phyloP scores from a whole-genome alignment of 805 yeast species.

The Nakazawaea siamensis region DNA sequence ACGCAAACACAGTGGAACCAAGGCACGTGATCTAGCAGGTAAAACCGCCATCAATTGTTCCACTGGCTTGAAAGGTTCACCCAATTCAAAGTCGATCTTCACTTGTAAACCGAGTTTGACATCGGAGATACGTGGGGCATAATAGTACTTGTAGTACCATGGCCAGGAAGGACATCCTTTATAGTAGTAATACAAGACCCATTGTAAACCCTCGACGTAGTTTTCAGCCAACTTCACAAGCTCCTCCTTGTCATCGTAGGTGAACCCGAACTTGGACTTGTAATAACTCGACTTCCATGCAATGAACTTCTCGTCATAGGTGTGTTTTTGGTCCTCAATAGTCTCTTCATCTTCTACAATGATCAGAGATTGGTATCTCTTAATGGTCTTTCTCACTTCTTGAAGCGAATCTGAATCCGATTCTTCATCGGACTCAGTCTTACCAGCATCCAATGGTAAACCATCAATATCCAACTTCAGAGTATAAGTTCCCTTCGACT shows the following conservation, averaged over 20 bases:
- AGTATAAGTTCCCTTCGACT: constrained; percentile 44
- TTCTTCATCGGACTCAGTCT: constrained; percentile 61
- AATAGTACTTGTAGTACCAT: constrained; percentile 87
- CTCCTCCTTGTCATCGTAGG: constrained; percentile 49
- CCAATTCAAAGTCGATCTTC: constrained; percentile 53
- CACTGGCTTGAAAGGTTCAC: constrained; percentile 83
- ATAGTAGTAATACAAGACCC: constrained; percentile 92
- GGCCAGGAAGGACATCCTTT: constrained; percentile 92
- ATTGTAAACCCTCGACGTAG: constrained; percentile 90
- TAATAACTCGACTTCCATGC: constrained; percentile 86
- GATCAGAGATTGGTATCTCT: constrained; percentile 58
- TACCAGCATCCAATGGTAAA: constrained; percentile 56
- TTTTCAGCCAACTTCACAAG: constrained; percentile 63
- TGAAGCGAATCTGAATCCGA: constrained; percentile 42
- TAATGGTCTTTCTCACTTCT: constrained; percentile 45
- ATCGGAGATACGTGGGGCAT: constrained; percentile 92
- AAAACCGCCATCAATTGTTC: constrained; percentile 96
- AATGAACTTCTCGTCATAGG: constrained; percentile 68
- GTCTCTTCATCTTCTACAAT: constrained; percentile 52
- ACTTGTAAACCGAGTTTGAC: constrained; percentile 63
- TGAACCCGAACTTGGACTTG: constrained; percentile 66
- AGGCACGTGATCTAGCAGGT: constrained; percentile 80
- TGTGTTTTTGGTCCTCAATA: constrained; percentile 42
- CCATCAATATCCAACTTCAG: constrained; percentile 69
- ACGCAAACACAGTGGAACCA: constrained; percentile 74